Evolutionary conservation across 345 rosid species (phyloP).

Genomic region (rapeseed (Brassica napus)): DNA sequence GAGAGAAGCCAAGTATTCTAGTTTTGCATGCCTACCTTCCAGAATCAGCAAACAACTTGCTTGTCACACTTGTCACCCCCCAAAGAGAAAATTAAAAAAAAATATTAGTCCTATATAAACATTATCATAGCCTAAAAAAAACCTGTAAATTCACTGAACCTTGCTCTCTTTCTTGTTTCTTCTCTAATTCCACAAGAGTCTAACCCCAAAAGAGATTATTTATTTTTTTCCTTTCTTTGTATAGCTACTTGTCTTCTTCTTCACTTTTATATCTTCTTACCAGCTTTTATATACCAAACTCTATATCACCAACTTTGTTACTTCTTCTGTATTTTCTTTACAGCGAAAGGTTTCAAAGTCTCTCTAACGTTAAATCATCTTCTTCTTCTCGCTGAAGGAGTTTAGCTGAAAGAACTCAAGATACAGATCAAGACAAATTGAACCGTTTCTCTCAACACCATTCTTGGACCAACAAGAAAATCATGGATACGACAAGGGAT

Average conservation of each 20-base stretch:
- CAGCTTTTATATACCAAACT: conserved; percentile 7
- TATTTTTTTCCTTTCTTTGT: not conserved
- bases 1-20: not conserved
- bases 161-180: conserved; percentile 36
- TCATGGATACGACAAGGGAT: conserved; percentile 37
- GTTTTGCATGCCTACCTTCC: conserved; percentile 30
- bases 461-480: not conserved
- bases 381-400: too few relatives aligned
- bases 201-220: conserved; percentile 18
- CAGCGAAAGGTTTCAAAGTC: conserved; percentile 8
- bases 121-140: not conserved
- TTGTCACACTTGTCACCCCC: conserved; percentile 37
- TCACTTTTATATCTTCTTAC: conserved; percentile 23
- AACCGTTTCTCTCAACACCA: not conserved
- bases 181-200: conserved; percentile 30
- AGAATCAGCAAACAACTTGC: conserved; percentile 38
- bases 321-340: conserved; percentile 25
- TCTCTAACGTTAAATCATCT: not conserved
- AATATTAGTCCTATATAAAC: not conserved
- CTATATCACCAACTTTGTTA: conserved; percentile 5
- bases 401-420: not conserved
- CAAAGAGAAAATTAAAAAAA: conserved; percentile 8
- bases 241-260: conserved; percentile 21
- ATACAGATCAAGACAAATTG: not conserved
- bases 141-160: conserved; percentile 43